phyloP scores from a whole-genome alignment of 148 eudicot genomes.

The Rhododendron vialii region DNA sequence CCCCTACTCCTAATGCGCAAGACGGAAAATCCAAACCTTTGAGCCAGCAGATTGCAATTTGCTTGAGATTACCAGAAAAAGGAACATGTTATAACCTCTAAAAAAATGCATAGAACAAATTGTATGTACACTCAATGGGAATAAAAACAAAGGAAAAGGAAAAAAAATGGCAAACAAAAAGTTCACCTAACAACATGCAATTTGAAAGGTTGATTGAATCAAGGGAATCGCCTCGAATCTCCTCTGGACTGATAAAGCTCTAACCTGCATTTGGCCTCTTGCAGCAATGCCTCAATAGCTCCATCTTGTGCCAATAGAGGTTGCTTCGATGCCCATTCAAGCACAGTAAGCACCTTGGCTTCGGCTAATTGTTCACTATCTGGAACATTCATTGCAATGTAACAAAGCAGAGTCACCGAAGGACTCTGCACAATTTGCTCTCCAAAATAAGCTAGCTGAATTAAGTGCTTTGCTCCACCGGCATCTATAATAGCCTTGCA shows the following conservation, averaged over 20 bases:
- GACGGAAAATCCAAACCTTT: neutral
- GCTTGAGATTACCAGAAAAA: neutral
- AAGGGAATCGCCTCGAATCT: slow-evolving; percentile 51
- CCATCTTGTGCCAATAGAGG: slow-evolving; percentile 51
- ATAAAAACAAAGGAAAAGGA: slow-evolving; percentile 12
- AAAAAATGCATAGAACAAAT: slow-evolving; percentile 15
- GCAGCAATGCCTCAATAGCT: slow-evolving; percentile 46
- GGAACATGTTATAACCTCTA: neutral
- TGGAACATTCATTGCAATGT: slow-evolving; percentile 67
- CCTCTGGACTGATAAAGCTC: slow-evolving; percentile 87
- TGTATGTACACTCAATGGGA: slow-evolving; percentile 34
- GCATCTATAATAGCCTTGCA: slow-evolving; percentile 71
- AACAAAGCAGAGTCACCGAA: slow-evolving; percentile 60
- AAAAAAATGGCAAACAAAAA: slow-evolving; percentile 5
- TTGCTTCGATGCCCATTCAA: slow-evolving; percentile 94
- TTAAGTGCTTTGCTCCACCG: slow-evolving; percentile 76
- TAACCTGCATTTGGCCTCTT: slow-evolving; percentile 62
- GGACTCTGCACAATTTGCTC: slow-evolving; percentile 62
- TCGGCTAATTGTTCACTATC: slow-evolving; percentile 76
- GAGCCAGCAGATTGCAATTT: neutral
- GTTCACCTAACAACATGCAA: slow-evolving; percentile 15
- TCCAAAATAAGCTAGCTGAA: slow-evolving; percentile 87
- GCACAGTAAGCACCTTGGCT: slow-evolving; percentile 66
- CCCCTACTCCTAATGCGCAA: neutral
- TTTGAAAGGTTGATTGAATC: slow-evolving; percentile 15